Base-by-base conservation (phyloP, 176 grass and related monocot genomes). In the Chloris gayana region DNA sequence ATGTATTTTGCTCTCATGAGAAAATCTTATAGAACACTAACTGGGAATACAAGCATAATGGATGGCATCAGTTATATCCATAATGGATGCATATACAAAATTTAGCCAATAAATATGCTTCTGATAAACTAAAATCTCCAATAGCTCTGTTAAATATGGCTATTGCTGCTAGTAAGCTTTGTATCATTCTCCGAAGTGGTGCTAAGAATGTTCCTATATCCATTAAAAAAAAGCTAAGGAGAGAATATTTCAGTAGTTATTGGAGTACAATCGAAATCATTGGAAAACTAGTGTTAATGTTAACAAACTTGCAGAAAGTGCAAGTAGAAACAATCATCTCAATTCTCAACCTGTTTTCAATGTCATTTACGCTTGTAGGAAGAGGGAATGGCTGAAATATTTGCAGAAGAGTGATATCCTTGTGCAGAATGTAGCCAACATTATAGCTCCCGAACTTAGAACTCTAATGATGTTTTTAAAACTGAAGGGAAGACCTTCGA, bases 331-430 rank as follows among this genome's bases (percentile, higher is more conserved):
- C 9, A 6, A 42, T 0, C 14, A 30, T 63, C 14, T 33, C 65
- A n/a, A n/a, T n/a, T n/a, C n/a, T n/a, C n/a, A 66, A 95, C 96
- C 96, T 91, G 84, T 99, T 99, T 33, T 89, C 86, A 69, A 99
- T 61, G 70, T 95, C 90, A 91, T 95, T 93, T 71, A 92, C 96
- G 79, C 96, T 92, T 79, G 81, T 73, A 42, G 88, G 96, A 18
- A 99, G 87, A 87, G 96, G 88, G 84, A 95, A 99, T 11, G 96
- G 96, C 32, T 95, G 96, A 19, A 99, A 77, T 51, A 99, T 81
- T 92, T 99, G 90, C 75, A 92, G 92, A 84, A 99, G 88, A 73
- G 92, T 90, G 51, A 99, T 51, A 66, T 99, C 92, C 84, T 99
- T 95, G 56, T 95, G 88, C 0, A 88, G 90, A 30, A 95, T 90